phyloP scores from a whole-genome alignment of 805 yeast species.

The Lipomyces oligophaga region DNA sequence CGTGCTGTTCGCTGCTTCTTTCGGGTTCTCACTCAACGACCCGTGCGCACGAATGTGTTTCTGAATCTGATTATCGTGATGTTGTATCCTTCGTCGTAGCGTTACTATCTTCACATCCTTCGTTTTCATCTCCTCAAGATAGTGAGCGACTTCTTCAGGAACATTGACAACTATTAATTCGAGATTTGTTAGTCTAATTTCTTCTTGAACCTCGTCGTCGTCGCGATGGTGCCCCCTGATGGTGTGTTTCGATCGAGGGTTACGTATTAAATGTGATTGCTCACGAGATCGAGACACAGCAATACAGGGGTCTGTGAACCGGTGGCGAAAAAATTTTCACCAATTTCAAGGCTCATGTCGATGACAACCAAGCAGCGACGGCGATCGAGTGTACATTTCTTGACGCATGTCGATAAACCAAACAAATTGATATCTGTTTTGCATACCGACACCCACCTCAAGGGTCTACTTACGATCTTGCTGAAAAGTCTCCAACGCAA shows the following conservation, averaged over 20 bases:
- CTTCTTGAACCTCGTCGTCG: neutral
- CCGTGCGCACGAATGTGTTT: conserved; percentile 81
- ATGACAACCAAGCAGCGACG: too few relatives aligned
- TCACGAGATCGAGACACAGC: too few relatives aligned
- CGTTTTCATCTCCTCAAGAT: conserved; percentile 70
- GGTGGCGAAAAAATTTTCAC: too few relatives aligned
- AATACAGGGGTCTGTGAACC: neutral
- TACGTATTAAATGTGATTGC: too few relatives aligned
- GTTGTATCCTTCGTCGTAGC: conserved; percentile 59
- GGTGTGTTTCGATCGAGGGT: neutral
- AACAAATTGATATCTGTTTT: too few relatives aligned
- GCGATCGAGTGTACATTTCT: too few relatives aligned
- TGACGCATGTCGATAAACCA: too few relatives aligned
- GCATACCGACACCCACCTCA: neutral
- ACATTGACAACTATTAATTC: conserved; percentile 56
- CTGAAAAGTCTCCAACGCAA: conserved; percentile 67
- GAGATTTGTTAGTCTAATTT: neutral
- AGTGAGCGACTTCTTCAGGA: conserved; percentile 79
- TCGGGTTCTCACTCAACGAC: conserved; percentile 72
- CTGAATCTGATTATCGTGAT: conserved; percentile 74
- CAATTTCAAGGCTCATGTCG: too few relatives aligned
- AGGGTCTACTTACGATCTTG: conserved; percentile 34
- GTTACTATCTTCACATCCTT: conserved; percentile 67
- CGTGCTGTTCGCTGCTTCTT: conserved; percentile 62
- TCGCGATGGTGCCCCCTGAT: neutral